A percentile compares a stretch with the other conserved stretches of the same genome.
These are phyloP conservation scores for Saturnispora besseyi DNA, from an alignment of 805 yeast genomes.

Conservation along the genomic window DNA sequence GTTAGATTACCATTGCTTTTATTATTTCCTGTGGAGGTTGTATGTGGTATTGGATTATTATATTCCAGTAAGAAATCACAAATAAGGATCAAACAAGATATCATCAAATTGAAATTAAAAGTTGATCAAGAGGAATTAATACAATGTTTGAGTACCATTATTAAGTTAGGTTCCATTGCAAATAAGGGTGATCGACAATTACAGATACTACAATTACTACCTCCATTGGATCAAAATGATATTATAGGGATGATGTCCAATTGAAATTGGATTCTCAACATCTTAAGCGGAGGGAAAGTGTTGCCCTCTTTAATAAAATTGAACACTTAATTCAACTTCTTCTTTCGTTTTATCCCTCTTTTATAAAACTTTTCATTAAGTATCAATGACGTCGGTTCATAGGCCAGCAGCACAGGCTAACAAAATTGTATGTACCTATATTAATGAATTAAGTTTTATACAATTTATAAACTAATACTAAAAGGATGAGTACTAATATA, in stretches of 20 bases:
- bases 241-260: neutral
- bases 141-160: slow-evolving; percentile 19
- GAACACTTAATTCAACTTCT: neutral
- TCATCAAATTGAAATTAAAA: slow-evolving; percentile 13
- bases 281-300: neutral
- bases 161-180: slow-evolving; percentile 15
- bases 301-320: neutral
- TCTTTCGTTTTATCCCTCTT: neutral
- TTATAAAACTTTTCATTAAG: neutral
- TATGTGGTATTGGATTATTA: slow-evolving; percentile 21
- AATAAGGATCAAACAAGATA: slow-evolving; percentile 13
- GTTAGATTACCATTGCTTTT: slow-evolving; percentile 25
- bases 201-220: slow-evolving; percentile 19
- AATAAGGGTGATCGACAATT: slow-evolving; percentile 18
- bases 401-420: neutral
- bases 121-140: slow-evolving; percentile 16
- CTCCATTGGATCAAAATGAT: slow-evolving; percentile 8
- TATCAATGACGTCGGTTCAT: neutral
- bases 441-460: neutral
- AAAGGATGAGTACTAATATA: neutral
- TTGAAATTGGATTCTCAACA: neutral
- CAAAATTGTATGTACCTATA: neutral
- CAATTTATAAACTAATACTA: neutral
- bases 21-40: slow-evolving; percentile 17
- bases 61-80: slow-evolving; percentile 18